Conservation (phyloP, 805 yeast species). For the Kazachstania viticola region DNA sequence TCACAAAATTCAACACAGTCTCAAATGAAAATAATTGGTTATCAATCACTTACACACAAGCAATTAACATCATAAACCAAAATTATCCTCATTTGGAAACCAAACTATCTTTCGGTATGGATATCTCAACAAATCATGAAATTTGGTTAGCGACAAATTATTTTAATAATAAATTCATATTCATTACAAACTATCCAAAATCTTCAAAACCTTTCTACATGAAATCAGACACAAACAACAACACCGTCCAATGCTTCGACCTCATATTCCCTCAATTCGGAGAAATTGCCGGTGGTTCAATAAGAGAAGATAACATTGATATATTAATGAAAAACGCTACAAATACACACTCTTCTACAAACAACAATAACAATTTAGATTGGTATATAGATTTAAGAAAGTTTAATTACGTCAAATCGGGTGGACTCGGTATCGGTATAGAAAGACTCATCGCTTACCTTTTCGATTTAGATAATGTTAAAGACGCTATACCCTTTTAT, state of each 20-base stretch:
- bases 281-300: slow-evolving; percentile 87
- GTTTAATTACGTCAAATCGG: slow-evolving; percentile 84
- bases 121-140: slow-evolving; percentile 77
- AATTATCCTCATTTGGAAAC: slow-evolving; percentile 22
- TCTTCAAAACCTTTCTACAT: slow-evolving; percentile 83
- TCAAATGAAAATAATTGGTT: slow-evolving; percentile 43
- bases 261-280: slow-evolving; percentile 84
- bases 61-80: slow-evolving; percentile 33
- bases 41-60: slow-evolving; percentile 63
- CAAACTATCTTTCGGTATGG: slow-evolving; percentile 56
- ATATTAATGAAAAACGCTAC: slow-evolving; percentile 38
- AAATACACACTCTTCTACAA: slow-evolving; percentile 46
- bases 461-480: slow-evolving; percentile 63
- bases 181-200: slow-evolving; percentile 80
- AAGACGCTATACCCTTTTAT: slow-evolving; percentile 83
- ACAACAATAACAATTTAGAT: slow-evolving; percentile 41
- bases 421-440: slow-evolving; percentile 94
- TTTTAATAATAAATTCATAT: slow-evolving; percentile 57
- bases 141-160: slow-evolving; percentile 71
- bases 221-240: slow-evolving; percentile 39
- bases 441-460: slow-evolving; percentile 73
- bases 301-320: slow-evolving; percentile 63
- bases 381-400: slow-evolving; percentile 75
- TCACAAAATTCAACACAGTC: slow-evolving; percentile 42
- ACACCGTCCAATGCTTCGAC: slow-evolving; percentile 85